Conservation (phyloP, 129 eudicot species). For the Erigeron canadensis region DNA sequence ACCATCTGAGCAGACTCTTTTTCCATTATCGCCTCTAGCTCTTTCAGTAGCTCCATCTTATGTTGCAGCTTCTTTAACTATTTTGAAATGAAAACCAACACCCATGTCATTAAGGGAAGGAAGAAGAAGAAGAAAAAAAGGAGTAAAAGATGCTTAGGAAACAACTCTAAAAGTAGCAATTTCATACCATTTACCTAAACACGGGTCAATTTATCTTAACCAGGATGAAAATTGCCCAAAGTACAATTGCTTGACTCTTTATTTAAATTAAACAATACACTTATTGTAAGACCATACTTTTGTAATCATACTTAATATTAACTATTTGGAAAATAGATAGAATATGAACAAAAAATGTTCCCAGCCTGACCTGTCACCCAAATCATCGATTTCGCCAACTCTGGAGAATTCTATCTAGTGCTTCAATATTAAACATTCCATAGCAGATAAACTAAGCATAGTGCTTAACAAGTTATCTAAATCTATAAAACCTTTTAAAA, state of each 20-base stretch:
- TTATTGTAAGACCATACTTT: neutral
- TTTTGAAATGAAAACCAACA: constrained; percentile 3
- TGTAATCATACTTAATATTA: neutral
- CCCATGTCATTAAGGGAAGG: neutral
- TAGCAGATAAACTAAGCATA: constrained; percentile 1
- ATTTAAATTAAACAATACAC: neutral
- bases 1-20: constrained; percentile 49
- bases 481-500: neutral
- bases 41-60: constrained; percentile 63
- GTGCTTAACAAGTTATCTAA: neutral
- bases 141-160: neutral
- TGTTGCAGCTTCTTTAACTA: constrained; percentile 73
- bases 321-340: neutral
- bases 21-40: constrained; percentile 65
- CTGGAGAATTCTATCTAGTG: neutral
- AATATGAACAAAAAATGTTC: neutral
- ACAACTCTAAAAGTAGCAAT: neutral
- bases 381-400: neutral
- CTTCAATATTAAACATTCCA: neutral
- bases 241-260: neutral
- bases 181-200: neutral
- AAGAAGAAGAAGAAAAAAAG: neutral
- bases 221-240: neutral
- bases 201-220: neutral
- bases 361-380: neutral